phyloP scores from a whole-genome alignment of 108 stramenopile genomes.

The Fragilaria radians region DNA sequence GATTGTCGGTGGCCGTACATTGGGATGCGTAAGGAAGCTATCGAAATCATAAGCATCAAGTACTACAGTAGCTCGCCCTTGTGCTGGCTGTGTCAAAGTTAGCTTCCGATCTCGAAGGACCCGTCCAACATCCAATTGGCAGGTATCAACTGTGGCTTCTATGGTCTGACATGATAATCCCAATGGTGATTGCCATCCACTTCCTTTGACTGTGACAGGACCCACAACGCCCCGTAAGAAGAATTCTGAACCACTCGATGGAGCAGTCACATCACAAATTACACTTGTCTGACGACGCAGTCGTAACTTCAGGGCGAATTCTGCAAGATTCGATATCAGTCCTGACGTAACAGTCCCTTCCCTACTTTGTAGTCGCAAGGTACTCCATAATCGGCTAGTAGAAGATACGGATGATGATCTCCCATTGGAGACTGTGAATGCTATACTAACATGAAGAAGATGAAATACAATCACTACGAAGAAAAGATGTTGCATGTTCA shows the following conservation, averaged over 20 bases:
- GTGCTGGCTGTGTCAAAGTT: constrained; percentile 36
- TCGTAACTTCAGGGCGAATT: constrained; percentile 37
- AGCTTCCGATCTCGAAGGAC: constrained; percentile 35
- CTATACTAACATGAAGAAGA: too few relatives aligned
- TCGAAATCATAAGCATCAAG: constrained; percentile 46
- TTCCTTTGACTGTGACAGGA: constrained; percentile 48
- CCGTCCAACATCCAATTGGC: constrained; percentile 36
- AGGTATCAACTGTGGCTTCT: constrained; percentile 43
- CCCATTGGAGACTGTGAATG: too few relatives aligned
- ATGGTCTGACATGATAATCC: constrained; percentile 51
- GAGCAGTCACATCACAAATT: constrained; percentile 34
- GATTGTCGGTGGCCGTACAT: constrained; percentile 30
- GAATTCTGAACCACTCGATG: constrained; percentile 14
- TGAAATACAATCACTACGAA: too few relatives aligned
- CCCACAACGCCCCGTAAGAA: constrained; percentile 31
- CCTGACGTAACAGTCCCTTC: constrained; percentile 37
- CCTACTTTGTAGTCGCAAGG: too few relatives aligned
- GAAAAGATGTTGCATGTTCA: too few relatives aligned
- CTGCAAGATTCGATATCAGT: constrained; percentile 48
- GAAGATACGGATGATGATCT: too few relatives aligned
- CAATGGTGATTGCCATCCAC: constrained; percentile 32
- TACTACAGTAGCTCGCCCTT: constrained; percentile 43
- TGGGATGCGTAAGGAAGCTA: constrained; percentile 53
- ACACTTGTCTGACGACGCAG: constrained; percentile 36
- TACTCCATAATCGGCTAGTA: too few relatives aligned